Percentiles rank a stretch among this genome's conserved stretches.
These are phyloP conservation scores for Epichloe glyceriae DNA, from an alignment of 2,329 filamentous ascomycete species.

Conservation along the genomic window DNA sequence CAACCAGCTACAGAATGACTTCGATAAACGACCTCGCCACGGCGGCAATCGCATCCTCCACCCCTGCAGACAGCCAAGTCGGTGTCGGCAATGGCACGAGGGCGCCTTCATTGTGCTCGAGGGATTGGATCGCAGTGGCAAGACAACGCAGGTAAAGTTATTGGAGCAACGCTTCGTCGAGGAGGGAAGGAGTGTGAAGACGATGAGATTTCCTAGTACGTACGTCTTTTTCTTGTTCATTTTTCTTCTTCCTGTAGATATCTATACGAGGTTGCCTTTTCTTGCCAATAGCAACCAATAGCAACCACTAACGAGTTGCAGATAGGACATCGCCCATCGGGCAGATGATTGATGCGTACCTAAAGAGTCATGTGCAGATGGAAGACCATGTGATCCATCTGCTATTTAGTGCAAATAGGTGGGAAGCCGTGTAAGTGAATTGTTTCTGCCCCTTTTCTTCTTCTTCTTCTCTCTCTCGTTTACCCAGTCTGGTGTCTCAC, in stretches of 20 bases:
- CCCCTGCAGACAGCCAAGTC: neutral
- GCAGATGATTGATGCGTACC: constrained; percentile 73
- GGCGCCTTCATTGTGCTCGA: constrained; percentile 76
- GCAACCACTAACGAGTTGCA: constrained; percentile 18
- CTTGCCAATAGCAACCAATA: neutral
- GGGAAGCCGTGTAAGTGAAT: constrained; percentile 53
- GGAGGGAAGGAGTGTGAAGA: constrained; percentile 34
- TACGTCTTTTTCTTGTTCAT: constrained; percentile 19
- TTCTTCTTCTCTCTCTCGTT: neutral
- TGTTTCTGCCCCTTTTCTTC: neutral
- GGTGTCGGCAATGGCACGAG: constrained; percentile 16
- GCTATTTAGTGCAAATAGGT: constrained; percentile 81
- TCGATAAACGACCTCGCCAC: constrained; percentile 38
- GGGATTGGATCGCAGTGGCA: constrained; percentile 79
- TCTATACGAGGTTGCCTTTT: neutral
- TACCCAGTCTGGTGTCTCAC: neutral
- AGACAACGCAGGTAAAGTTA: constrained; percentile 75
- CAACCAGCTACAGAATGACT: constrained; percentile 18
- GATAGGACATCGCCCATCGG: constrained; percentile 77
- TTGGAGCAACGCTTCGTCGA: constrained; percentile 44
- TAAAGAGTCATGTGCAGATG: constrained; percentile 57
- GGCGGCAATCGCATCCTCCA: constrained; percentile 32
- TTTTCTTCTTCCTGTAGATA: neutral
- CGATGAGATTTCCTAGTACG: constrained; percentile 46
- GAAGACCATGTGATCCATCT: constrained; percentile 86